Evolutionary conservation across 1,284 basidiomycete genomes (phyloP), one percentile per base, ranked within the genome.

Genomic region (Sporisorium exsertum): DNA sequence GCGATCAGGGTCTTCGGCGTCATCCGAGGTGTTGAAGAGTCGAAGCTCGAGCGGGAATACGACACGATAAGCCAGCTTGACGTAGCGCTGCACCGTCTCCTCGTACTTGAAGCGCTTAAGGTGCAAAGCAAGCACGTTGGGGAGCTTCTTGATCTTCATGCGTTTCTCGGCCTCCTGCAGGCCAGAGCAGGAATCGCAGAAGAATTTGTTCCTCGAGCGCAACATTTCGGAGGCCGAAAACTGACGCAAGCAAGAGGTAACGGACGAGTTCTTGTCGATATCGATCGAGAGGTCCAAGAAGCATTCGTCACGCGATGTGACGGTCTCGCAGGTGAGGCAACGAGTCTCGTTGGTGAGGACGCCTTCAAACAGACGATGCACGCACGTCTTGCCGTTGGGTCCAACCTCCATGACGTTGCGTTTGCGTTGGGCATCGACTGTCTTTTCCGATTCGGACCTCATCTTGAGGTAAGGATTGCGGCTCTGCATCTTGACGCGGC

Each of bases 191-290:
- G 92, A 91, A 86, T 99, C 97, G 86, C 96, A 99, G 86, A 95
- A 97, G 86, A 98, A 99, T 87, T 98, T 99, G 89, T 99, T 98
- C 85, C 91, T 92, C 83, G 95, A 93, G 80, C 94, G 95, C 20
- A 99, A 90, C 95, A 97, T 99, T 87, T 99, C 97, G 84, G 92
- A 94, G 43, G 95, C 94, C 81, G 94, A 96, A 86, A 99, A 99
- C 85, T 96, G 94, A 51, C 94, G 90, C 58, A 99, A 89, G 86
- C 96, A 98, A 7, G 95, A 92, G 0, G 95, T 96, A 57, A 99
- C 91, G 72, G 94, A 96, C 4, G 94, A 93, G 87, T 98, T 96
- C 86, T 96, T 94, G 84, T 97, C 94, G 76, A 99, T 98, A 86
- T 99, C 96, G 86, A 99, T 95, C 9, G 95, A 97, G 26, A 99